A percentile compares a stretch with the other conserved stretches of the same genome.
These are phyloP conservation scores for Ophiostoma sp. DNA, from an alignment of 2,329 filamentous ascomycete species.

Conservation along the genomic window DNA sequence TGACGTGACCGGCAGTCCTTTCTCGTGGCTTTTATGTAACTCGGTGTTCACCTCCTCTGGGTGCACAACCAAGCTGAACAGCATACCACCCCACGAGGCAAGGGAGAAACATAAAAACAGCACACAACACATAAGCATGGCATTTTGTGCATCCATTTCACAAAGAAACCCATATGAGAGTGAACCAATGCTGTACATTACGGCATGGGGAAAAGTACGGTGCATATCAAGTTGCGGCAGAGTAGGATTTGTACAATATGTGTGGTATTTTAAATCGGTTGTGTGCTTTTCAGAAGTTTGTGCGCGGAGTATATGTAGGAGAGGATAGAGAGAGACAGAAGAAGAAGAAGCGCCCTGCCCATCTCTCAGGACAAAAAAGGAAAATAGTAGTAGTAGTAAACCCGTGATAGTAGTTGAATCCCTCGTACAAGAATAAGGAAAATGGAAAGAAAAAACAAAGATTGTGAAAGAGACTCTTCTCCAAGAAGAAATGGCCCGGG, in stretches of 20 bases:
- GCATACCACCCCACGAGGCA: conserved; percentile 11
- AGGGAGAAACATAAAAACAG: background rate
- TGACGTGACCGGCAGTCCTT: background rate
- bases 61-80: conserved; percentile 3
- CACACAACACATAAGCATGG: background rate
- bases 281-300: background rate
- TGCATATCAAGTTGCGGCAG: background rate
- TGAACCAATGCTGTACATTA: background rate
- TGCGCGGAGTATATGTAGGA: background rate
- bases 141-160: background rate
- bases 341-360: background rate
- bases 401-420: background rate
- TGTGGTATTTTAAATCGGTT: background rate
- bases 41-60: background rate
- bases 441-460: background rate
- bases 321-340: background rate
- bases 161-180: background rate
- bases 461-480: background rate
- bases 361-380: background rate
- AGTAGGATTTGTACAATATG: background rate
- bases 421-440: background rate
- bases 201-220: background rate
- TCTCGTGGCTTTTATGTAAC: background rate
- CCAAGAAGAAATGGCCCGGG: background rate
- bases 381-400: background rate